Conservation (phyloP, 306 rosid genomes). For the Pterocarpus macrocarpus region DNA sequence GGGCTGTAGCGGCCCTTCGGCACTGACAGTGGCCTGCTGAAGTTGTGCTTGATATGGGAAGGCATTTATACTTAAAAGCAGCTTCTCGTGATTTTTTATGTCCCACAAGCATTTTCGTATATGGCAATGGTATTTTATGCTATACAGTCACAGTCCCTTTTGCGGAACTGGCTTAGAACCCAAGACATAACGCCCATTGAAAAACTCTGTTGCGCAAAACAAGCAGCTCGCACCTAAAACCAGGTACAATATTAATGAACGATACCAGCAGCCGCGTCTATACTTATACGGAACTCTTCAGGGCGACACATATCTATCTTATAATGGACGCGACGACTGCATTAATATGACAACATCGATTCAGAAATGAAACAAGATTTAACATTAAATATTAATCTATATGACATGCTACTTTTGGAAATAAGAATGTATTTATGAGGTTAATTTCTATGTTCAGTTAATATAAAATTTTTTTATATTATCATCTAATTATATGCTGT, state of each 20-base stretch:
- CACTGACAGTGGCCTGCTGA: neutral
- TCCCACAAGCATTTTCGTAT: neutral
- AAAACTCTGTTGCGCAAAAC: neutral
- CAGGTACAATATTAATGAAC: neutral
- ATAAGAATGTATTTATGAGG: too few species aligned
- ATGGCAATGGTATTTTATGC: neutral
- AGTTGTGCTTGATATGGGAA: neutral
- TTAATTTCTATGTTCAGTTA: too few species aligned
- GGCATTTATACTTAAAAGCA: neutral
- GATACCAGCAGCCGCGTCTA: conserved; percentile 42
- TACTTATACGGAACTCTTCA: neutral
- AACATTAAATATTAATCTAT: neutral
- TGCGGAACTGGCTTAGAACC: neutral
- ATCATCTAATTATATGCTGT: too few species aligned
- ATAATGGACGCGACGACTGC: neutral
- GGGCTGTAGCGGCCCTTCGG: conserved; percentile 10
- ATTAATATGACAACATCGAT: neutral
- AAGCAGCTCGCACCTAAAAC: conserved; percentile 9
- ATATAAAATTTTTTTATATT: too few species aligned
- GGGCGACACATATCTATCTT: conserved; percentile 1
- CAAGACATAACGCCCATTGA: conserved; percentile 3
- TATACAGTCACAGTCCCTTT: neutral
- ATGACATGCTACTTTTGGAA: neutral
- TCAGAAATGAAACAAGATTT: neutral
- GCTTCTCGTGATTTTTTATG: neutral